These are phyloP conservation scores for Triticum dicoccoides DNA, from an alignment of 176 grass and related monocot genomes.

Conservation along the genomic window DNA sequence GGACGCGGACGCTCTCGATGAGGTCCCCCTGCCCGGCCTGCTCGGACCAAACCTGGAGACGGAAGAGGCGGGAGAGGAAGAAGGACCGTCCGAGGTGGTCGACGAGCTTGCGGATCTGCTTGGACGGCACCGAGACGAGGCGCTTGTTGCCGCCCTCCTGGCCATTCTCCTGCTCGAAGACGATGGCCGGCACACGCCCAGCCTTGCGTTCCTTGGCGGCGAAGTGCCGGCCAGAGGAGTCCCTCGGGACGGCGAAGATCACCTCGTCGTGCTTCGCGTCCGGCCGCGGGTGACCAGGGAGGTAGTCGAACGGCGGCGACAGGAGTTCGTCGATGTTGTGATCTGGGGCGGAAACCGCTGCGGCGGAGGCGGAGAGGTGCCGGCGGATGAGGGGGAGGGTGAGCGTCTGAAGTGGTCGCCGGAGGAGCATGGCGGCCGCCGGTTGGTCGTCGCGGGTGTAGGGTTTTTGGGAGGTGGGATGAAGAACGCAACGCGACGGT, in stretches of 20 bases:
- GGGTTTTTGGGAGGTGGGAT: constrained; percentile 33
- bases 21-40: constrained; percentile 53
- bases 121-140: constrained; percentile 71
- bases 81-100: constrained; percentile 88
- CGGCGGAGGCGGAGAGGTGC: constrained; percentile 10
- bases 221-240: constrained; percentile 50
- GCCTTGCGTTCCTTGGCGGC: constrained; percentile 76
- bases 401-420: constrained; percentile 50
- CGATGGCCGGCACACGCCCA: constrained; percentile 73
- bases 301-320: constrained; percentile 57
- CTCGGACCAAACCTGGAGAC: constrained; percentile 81
- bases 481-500: not conserved
- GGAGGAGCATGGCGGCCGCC: constrained; percentile 62
- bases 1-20: constrained; percentile 81
- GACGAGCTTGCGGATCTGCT: constrained; percentile 97
- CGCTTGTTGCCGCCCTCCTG: constrained; percentile 86
- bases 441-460: constrained; percentile 30
- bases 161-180: constrained; percentile 90
- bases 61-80: constrained; percentile 86
- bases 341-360: not conserved
- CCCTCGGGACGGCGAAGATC: constrained; percentile 61
- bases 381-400: constrained; percentile 28
- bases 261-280: constrained; percentile 84
- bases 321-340: not conserved
- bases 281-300: constrained; percentile 72